Conservation (phyloP, 768 basidiomycete genomes). For the Lyophyllum semitale region DNA sequence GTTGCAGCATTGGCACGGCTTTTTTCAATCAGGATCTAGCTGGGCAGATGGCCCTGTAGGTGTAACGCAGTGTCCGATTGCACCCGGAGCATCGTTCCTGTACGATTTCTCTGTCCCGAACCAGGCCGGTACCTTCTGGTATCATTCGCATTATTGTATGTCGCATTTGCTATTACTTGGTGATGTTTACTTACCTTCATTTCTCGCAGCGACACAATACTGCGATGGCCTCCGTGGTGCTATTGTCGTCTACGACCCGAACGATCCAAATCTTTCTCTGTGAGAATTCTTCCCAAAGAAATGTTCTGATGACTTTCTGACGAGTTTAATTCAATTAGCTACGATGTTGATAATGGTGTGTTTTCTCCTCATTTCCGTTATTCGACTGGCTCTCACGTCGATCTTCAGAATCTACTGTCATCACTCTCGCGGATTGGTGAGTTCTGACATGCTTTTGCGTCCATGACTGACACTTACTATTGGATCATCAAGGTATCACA, state of each 20-base stretch:
- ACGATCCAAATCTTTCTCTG: conserved; percentile 29
- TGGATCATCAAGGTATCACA: neutral
- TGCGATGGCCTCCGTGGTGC: conserved; percentile 44
- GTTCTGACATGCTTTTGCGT: neutral
- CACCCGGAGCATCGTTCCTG: conserved; percentile 26
- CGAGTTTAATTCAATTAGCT: conserved; percentile 8
- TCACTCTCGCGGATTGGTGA: neutral
- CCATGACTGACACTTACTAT: neutral
- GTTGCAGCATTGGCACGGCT: neutral
- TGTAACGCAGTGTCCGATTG: conserved; percentile 40
- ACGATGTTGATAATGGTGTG: conserved; percentile 33
- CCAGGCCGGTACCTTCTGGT: conserved; percentile 1
- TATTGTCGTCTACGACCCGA: conserved; percentile 37
- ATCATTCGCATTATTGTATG: conserved; percentile 7
- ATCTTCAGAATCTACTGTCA: neutral
- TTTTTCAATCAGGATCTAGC: conserved; percentile 16
- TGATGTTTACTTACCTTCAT: conserved; percentile 18
- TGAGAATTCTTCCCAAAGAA: neutral
- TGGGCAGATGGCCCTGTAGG: conserved; percentile 44
- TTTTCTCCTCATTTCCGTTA: neutral
- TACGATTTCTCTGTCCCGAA: conserved; percentile 24
- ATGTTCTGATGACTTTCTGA: neutral
- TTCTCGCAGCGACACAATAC: conserved; percentile 42
- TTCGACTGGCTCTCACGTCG: neutral
- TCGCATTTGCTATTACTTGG: neutral